A percentile compares a stretch with the other conserved stretches of the same genome.
These are phyloP conservation scores for Albizia julibrissin DNA, from an alignment of 306 rosid species.

Conservation along the genomic window DNA sequence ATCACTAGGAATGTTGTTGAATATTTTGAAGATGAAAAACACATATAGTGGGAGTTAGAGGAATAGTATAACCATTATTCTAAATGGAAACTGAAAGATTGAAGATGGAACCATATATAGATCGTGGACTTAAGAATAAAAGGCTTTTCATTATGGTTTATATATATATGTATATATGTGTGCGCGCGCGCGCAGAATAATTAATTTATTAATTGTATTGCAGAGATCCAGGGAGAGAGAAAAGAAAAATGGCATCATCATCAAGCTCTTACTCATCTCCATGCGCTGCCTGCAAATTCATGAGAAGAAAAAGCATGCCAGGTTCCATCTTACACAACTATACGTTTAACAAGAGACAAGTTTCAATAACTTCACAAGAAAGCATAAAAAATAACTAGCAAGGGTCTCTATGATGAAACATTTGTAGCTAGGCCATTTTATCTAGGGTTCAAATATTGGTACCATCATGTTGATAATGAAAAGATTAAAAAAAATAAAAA, in stretches of 20 bases:
- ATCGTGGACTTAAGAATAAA: neutral
- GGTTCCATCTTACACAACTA: conserved; percentile 76
- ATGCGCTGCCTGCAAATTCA: conserved; percentile 96
- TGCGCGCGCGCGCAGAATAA: too few relatives aligned
- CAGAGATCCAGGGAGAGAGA: conserved; percentile 23
- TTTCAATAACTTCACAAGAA: neutral
- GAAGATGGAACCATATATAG: neutral
- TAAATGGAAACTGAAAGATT: conserved; percentile 1
- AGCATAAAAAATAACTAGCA: neutral
- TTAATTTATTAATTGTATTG: conserved; percentile 18
- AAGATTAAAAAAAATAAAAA: neutral
- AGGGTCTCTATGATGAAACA: neutral
- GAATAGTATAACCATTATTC: conserved; percentile 12
- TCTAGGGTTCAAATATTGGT: neutral
- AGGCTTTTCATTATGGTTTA: conserved; percentile 7
- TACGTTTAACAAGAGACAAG: neutral
- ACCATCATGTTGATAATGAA: neutral
- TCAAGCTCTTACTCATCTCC: conserved; percentile 84
- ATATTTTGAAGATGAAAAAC: conserved; percentile 85
- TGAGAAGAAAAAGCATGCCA: conserved; percentile 90
- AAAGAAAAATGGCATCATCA: conserved; percentile 58
- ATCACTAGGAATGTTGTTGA: conserved; percentile 94
- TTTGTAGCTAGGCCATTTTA: neutral
- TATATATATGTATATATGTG: too few relatives aligned
- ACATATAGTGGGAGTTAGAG: conserved; percentile 44